Base-by-base conservation (phyloP, 371 early-diverging fungal species). In the Rhizomucor miehei region DNA sequence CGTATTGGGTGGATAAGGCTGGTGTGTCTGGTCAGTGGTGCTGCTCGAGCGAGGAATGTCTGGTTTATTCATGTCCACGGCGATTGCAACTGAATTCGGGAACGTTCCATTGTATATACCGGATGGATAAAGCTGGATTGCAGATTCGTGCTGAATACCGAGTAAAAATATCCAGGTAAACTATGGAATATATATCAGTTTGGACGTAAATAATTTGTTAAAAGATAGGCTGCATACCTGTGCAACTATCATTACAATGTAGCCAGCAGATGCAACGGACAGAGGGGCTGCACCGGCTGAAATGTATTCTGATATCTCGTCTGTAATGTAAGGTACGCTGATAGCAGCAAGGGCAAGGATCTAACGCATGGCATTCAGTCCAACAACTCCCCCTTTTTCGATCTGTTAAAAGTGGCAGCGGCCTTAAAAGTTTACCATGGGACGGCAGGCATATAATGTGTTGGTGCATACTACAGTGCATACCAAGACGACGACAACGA, bases 141-240 rank as follows among this genome's bases (percentile, higher is more conserved):
- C 19, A n/a, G 53, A 47, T 52, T 72, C 62, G 12, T 58, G 49
- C n/a, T 63, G 68, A 11, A 68, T 48, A 10, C 73, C 73, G 49
- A 72, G 55, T 12, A 66, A 29, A 40, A 72, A 68, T 17, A 72
- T 55, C 73, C 73, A 68, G 19, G 52, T 46, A 50, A 68, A 66
- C 73, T 29, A 29, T 23, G 17, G 17, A 12, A 34, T 50, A 13
- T 14, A 21, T 19, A 14, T 19, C 17, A 29, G 8, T 23, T 41
- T 40, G 25, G 43, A n/a, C 12, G 17, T 9, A 35, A 2, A 6
- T 5, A 36, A 49, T 49, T 5, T 19, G 8, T n/a, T n/a, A 29
- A 41, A 11, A 19, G 13, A 13, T 16, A 12, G 6, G 8, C 1
- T 40, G 52, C 41, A 50, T 65, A 66, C 73, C 49, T 73, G 59